Base-by-base conservation (phyloP, 495 filamentous ascomycete species). In the Hypoxylon subgilvum region DNA sequence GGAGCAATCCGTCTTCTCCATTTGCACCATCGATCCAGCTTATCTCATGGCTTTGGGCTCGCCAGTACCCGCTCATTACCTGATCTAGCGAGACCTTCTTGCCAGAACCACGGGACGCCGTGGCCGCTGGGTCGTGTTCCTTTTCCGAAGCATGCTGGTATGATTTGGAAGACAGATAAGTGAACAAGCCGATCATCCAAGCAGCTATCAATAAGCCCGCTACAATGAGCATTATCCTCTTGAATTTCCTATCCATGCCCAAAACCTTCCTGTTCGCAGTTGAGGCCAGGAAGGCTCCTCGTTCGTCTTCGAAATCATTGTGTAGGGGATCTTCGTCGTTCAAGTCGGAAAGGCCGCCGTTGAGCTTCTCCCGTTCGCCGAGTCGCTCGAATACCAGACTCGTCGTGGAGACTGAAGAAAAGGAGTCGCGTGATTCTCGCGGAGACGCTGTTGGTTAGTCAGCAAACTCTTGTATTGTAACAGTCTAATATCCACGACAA, bases 11-110 rank as follows among this genome's bases (percentile, higher is more conserved):
- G 71, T 97, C 92, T 71, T 96, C 88, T 19, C 91, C 91, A 46
- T 88, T 79, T 18, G 91, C 81, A 5, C 91, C 90, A 6, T 84
- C 84, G 48, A 97, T 93, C 94, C 94, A 98, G 8, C 86, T 85
- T 47, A 97, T 89, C 19, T 79, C 80, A 67, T 93, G 90, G 36
- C 75, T 79, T 35, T 72, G 73, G 16, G 90, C 72, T 6, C 73
- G 73, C 91, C 92, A 98, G 65, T 79, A 67, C 12, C 92, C 89
- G 1, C 57, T 69, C 69, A 93, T 76, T 8, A 96, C 84, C 65
- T 96, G 87, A 41, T 93, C 84, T 12, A 97, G 74, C 2, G 89
- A 93, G 25, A 97, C 79, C 31, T 85, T 82, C 73, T 88, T 94
- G 9, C 90, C 91, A 25, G 82, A 81, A 21, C 88, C 89, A 23